Conservation (phyloP, 2,329 filamentous ascomycete genomes). For the Claviceps sp. region DNA sequence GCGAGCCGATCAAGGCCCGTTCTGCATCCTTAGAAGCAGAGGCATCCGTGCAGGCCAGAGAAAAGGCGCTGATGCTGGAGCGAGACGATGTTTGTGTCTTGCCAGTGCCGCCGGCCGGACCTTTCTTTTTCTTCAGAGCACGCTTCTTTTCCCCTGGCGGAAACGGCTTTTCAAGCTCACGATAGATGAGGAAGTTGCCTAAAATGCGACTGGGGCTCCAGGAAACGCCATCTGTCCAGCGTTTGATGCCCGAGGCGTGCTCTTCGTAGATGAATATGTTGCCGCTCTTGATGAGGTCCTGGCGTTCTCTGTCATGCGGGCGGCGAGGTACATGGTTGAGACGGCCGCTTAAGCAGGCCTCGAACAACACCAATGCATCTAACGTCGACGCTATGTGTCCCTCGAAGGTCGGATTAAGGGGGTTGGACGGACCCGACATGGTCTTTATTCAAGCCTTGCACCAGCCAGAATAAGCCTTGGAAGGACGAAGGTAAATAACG, state of each 20-base stretch:
- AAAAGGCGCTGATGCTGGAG: slow-evolving; percentile 7
- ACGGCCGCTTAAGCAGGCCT: slow-evolving; percentile 58
- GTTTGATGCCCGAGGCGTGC: slow-evolving; percentile 77
- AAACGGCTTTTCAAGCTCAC: slow-evolving; percentile 66
- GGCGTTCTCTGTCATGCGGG: slow-evolving; percentile 74
- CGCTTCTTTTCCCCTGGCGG: slow-evolving; percentile 75
- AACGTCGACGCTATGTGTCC: slow-evolving; percentile 55
- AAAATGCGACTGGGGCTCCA: slow-evolving; percentile 85
- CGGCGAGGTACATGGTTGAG: slow-evolving; percentile 67
- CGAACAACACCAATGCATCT: slow-evolving; percentile 69
- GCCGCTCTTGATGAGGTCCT: slow-evolving; percentile 66
- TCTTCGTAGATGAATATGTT: slow-evolving; percentile 89
- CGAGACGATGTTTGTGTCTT: slow-evolving; percentile 20
- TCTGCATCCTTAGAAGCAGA: slow-evolving; percentile 17
- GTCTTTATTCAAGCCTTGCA: background rate
- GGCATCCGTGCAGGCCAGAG: slow-evolving; percentile 1
- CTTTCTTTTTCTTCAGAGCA: slow-evolving; percentile 57
- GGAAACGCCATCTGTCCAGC: slow-evolving; percentile 83
- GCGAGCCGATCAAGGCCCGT: slow-evolving; percentile 54
- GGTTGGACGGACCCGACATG: slow-evolving; percentile 8
- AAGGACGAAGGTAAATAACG: background rate
- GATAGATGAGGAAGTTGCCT: slow-evolving; percentile 74
- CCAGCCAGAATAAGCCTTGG: background rate
- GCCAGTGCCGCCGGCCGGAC: slow-evolving; percentile 18
- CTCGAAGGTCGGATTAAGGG: slow-evolving; percentile 49